Base-by-base conservation (phyloP, 1,284 basidiomycete genomes). In the Boletus sp. region DNA sequence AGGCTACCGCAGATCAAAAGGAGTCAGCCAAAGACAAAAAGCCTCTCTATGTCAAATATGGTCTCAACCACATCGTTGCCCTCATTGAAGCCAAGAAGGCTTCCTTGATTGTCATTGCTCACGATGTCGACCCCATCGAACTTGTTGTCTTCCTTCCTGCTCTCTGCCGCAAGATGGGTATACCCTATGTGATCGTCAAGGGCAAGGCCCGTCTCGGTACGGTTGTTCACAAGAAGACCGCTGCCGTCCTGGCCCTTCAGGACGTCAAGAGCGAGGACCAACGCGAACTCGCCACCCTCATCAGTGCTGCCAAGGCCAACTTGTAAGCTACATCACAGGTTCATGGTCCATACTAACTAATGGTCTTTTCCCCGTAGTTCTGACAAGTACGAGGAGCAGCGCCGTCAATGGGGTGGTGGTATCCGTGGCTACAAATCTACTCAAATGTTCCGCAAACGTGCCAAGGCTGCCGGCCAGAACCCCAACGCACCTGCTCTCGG, bases 61-160 rank as follows among this genome's bases (percentile, higher is more conserved):
- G 97, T 77, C 86, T 98, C 61, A 98, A 98, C 89, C 96, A 98
- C 86, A 86, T 87, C 69, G 94, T 97, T 67, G 96, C 94, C 64
- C 90, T 98, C 73, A 88, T 98, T 68, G 94, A 95, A 80, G 94
- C 94, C 74, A 98, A 98, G 89, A 98, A 98, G 87, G 96, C 97
- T 55, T 86, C 91, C 60, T 90, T 99, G 65, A 97, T 99, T 69
- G 87, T 97, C 80, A 97, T 99, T 71, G 95, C 94, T 60, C 95
- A 98, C 77, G 97, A 99, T 79, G 97, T 98, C 67, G 97, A 98
- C 85, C 97, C 97, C 58, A 97, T 98, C 67, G 97, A 99, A 81
- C 91, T 99, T 72, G 95, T 97, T 68, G 87, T 99, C 81, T 98
- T 95, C 91, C 85, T 99, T 63, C 97, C 97, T 64, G 95, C 97